phyloP scores from a whole-genome alignment of 768 basidiomycete genomes.

The Russula ochroleuca region DNA sequence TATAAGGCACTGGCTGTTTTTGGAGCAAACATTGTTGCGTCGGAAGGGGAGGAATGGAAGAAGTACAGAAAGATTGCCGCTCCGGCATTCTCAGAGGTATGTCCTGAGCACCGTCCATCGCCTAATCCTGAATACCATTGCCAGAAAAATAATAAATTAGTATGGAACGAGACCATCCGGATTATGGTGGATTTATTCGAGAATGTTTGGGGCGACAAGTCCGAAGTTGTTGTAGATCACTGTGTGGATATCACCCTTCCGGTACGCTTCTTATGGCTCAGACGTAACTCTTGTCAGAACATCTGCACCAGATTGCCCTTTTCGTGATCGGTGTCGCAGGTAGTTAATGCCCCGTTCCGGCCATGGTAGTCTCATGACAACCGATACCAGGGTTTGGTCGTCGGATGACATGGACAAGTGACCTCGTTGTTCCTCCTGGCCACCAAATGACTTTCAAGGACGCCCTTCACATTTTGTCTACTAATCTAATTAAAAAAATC shows the following conservation, averaged over 20 bases:
- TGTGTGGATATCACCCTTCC: conserved; percentile 52
- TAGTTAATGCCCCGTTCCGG: background rate
- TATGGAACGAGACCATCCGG: conserved; percentile 38
- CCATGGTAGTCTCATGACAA: background rate
- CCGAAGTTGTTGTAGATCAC: conserved; percentile 43
- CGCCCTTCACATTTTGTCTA: conserved; percentile 44
- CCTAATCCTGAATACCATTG: background rate
- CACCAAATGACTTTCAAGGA: conserved; percentile 49
- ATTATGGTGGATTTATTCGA: conserved; percentile 35
- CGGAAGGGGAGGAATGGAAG: conserved; percentile 64
- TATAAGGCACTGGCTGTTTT: conserved; percentile 48
- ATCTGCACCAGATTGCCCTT: conserved; percentile 47
- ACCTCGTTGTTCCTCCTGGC: conserved; percentile 39
- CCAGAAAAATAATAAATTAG: conserved; percentile 38
- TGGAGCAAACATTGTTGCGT: conserved; percentile 58
- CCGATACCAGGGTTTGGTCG: conserved; percentile 43
- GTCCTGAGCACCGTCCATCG: background rate
- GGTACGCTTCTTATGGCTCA: conserved; percentile 33
- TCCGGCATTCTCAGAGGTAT: conserved; percentile 60
- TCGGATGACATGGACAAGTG: conserved; percentile 46
- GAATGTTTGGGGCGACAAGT: conserved; percentile 45
- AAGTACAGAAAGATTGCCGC: conserved; percentile 57
- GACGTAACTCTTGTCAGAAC: background rate
- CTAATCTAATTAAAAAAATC: conserved; percentile 38
- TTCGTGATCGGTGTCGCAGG: conserved; percentile 53